These are phyloP conservation scores for Gleditsia sinensis DNA, from an alignment of 306 rosid species.

Conservation along the genomic window DNA sequence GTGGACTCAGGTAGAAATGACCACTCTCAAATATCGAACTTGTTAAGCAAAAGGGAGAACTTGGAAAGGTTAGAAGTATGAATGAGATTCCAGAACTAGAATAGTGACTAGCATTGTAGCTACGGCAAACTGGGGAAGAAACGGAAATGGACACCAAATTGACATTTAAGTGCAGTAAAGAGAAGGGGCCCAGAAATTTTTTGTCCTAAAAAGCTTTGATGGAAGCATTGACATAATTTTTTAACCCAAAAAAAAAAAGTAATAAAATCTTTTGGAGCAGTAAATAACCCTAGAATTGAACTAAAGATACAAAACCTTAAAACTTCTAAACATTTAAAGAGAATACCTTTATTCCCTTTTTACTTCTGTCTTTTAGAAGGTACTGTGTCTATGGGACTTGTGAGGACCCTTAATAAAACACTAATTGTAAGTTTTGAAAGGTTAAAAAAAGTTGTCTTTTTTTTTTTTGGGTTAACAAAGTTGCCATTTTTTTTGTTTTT, in stretches of 20 bases:
- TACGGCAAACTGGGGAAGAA: conserved; percentile 48
- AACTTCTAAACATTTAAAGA: conserved; percentile 29
- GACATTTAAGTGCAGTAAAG: conserved; percentile 62
- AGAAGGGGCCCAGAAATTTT: conserved; percentile 57
- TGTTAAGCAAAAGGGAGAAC: conserved; percentile 24
- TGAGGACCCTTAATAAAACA: conserved; percentile 27
- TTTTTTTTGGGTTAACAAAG: neutral
- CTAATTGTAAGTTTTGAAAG: conserved; percentile 22
- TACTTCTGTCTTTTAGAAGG: conserved; percentile 25
- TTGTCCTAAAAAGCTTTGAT: conserved; percentile 40
- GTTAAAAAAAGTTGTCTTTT: neutral
- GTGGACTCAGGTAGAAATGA: conserved; percentile 21
- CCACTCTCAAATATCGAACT: conserved; percentile 37
- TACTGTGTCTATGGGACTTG: conserved; percentile 58
- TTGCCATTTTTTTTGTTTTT: neutral
- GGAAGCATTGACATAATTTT: conserved; percentile 23
- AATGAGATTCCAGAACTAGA: conserved; percentile 18
- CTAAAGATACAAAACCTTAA: conserved; percentile 44
- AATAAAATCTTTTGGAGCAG: conserved; percentile 4
- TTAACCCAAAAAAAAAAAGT: conserved; percentile 25
- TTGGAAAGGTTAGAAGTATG: conserved; percentile 32
- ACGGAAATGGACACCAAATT: conserved; percentile 48
- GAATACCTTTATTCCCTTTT: conserved; percentile 42
- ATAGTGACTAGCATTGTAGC: conserved; percentile 36
- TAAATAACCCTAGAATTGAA: conserved; percentile 34